Evolutionary conservation across 1,284 basidiomycete species (phyloP), one percentile per base, ranked within the genome.

Genomic region (Cystobasidium pallidum): DNA sequence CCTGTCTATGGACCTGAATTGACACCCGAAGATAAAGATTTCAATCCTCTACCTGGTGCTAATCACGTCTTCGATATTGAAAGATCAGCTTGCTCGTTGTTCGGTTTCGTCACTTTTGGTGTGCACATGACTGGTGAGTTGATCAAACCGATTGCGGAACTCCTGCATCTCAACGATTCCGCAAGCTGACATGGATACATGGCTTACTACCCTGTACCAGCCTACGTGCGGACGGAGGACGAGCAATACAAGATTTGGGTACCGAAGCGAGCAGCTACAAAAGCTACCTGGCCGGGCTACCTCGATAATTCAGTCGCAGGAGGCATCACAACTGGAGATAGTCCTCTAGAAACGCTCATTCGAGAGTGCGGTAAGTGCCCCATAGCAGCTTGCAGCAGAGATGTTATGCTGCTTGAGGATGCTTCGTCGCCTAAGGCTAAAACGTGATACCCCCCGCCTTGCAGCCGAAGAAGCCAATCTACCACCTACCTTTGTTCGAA

Each of bases 21-120:
- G 26, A 79, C 72, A 74, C 19, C 73, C 3, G 70, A 61, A 19
- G 71, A 75, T 39, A 51, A 63, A 28, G 66, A 72, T 45, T 66
- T 52, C 49, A 65, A 73, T 15, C 74, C 75, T 19, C 54, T 78
- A 2, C 76, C 78, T 36, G 73, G 76, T 71, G 63, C 76, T 64
- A 92, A 92, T 79, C 88, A 86, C 70, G 90, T 86, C 3, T 96
- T 97, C 80, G 86, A 88, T 78, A 86, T 98, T 84, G 95, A 99
- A 81, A 87, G 95, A 64, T 85, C 91, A 0, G 92, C 92, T 0
- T 91, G 90, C 77, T 86, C 90, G 0, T 82, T 98, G 45, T 97
- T 97, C 78, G 94, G 95, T 1, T 82, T 95, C 10, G 86, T 92
- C 58, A 97, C 94, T 0, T 95, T 91, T 78, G 85, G 93, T 0